Evolutionary conservation across 2,329 filamentous ascomycete genomes (phyloP), one percentile per base, ranked within the genome.

Genomic region (Spiromastix sp.): DNA sequence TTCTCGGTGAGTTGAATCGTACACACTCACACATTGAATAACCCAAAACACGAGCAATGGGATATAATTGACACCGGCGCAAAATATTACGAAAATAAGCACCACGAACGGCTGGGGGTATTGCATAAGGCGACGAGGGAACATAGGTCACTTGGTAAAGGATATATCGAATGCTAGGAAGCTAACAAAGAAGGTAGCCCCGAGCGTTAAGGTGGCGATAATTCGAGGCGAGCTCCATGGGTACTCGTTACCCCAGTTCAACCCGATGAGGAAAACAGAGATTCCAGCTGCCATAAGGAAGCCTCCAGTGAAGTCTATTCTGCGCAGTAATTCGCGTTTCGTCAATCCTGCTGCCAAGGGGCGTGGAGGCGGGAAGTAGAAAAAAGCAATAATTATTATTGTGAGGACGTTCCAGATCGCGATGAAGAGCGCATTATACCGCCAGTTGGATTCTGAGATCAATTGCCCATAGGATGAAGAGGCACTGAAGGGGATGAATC

Each of bases 321-420:
- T 59, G 13, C 44, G 48, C 13, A 74, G 39, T 8, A 72, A 51
- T 20, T 64, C 55, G 7, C 45, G 49, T 43, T 53, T 51, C 34
- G 55, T 61, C 44, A 66, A 51, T 35, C 60, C 63, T 4, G 49
- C 39, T 2, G 55, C 52, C 42, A 63, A 62, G 34, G 63, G 52
- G 10, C 68, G 58, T 2, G 67, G 63, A 19, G 70, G 71, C 12
- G 71, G 70, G 42, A 64, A 64, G 51, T 74, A 75, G 50, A 71
- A 71, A 33, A 71, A 47, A 5, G 61, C 54, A 2, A 68, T 66
- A 20, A 74, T 51, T 3, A 71, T 42, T 26, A 78, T 58, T 3
- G 69, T 72, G 26, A 71, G 46, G 18, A 67, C 61, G 9, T 66
- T 60, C 66, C 71, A 76, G 13, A 69, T 48, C 2, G 61, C 67